phyloP scores from a whole-genome alignment of 768 basidiomycete species.

The Amanita fuliginea region DNA sequence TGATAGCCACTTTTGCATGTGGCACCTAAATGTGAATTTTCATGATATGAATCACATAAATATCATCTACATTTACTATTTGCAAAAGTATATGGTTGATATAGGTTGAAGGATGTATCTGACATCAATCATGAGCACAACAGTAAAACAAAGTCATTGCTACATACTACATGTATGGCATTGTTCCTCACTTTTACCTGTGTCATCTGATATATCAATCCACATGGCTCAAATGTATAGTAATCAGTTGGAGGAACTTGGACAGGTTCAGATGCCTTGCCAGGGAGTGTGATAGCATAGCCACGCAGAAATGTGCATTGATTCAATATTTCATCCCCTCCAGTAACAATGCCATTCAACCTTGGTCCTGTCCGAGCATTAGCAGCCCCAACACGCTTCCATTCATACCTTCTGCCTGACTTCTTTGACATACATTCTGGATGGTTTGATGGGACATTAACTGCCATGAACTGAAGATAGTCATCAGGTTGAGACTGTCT shows the following conservation, averaged over 20 bases:
- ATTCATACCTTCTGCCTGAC: not conserved
- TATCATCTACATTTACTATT: not conserved
- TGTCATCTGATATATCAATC: too few relatives aligned
- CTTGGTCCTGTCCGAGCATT: not conserved
- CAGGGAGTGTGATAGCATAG: slow-evolving; percentile 1
- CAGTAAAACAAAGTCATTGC: not conserved
- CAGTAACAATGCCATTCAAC: not conserved
- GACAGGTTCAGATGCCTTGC: not conserved
- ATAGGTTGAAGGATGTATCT: not conserved
- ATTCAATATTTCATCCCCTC: not conserved
- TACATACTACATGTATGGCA: not conserved
- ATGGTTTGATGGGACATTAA: too few relatives aligned
- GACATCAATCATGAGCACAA: not conserved
- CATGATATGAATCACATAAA: too few relatives aligned
- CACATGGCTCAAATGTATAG: too few relatives aligned
- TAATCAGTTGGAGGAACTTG: not conserved
- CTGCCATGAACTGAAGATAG: not conserved
- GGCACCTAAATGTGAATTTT: too few relatives aligned
- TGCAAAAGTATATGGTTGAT: not conserved
- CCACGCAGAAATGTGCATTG: slow-evolving; percentile 7
- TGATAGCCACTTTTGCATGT: too few relatives aligned
- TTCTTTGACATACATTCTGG: too few relatives aligned
- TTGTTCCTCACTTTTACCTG: too few relatives aligned
- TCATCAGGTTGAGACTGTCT: not conserved
- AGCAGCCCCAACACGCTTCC: not conserved